Percentiles rank a stretch among this genome's conserved stretches.
Conservation (phyloP, 1,284 basidiomycete genomes). For the Hemileia vastatrix region DNA sequence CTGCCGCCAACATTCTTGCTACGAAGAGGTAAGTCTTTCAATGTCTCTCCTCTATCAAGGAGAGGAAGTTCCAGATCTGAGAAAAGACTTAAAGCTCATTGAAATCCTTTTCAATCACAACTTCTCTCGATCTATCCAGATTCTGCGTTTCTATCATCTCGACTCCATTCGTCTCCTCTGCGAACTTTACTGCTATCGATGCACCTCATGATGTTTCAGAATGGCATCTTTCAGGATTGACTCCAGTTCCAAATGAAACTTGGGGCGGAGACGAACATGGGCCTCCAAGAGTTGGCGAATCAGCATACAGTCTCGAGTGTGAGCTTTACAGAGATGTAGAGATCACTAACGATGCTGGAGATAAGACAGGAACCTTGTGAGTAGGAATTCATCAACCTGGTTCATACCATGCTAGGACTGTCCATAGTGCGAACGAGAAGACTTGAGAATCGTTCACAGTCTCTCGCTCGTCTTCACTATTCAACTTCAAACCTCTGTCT, state of each 20-base stretch:
- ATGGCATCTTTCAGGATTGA: slow-evolving; percentile 64
- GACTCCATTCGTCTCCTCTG: slow-evolving; percentile 57
- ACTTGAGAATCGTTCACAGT: no score
- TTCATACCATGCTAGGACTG: no score
- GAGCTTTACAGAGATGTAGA: slow-evolving; percentile 1
- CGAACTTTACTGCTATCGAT: slow-evolving; percentile 60
- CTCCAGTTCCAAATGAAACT: slow-evolving; percentile 45
- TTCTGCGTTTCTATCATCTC: neutral
- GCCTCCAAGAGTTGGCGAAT: slow-evolving; percentile 60
- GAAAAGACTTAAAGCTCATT: no score
- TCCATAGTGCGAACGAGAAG: no score
- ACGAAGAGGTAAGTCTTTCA: slow-evolving; percentile 46
- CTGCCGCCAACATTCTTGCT: slow-evolving; percentile 56
- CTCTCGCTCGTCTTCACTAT: neutral
- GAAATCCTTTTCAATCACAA: no score
- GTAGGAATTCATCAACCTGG: no score
- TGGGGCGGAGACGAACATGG: neutral
- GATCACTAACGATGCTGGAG: neutral
- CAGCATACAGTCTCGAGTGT: slow-evolving; percentile 35
- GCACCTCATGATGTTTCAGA: slow-evolving; percentile 58
- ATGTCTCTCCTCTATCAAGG: neutral
- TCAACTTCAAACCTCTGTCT: neutral
- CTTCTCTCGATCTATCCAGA: neutral
- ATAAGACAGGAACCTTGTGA: neutral
- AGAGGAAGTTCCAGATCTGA: no score